Evolutionary conservation across 2,329 filamentous ascomycete genomes (phyloP), one percentile per base, ranked within the genome.

Genomic region (Colletotrichum magnum): DNA sequence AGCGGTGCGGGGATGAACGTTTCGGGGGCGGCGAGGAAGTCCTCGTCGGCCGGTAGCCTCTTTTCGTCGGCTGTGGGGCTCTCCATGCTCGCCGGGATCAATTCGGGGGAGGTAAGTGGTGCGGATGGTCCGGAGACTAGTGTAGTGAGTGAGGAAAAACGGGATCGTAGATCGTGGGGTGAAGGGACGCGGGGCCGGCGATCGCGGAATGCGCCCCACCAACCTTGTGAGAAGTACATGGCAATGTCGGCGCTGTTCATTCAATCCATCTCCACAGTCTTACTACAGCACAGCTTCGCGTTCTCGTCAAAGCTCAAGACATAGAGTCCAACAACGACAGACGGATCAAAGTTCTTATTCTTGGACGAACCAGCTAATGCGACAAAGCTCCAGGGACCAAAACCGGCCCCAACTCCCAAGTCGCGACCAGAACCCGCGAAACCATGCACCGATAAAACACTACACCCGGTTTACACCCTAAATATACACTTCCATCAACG

Each of bases 341-440:
- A 52, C 48, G 39, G 5, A 52, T 57, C 43, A 60, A 24, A 59
- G 61, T 52, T 45, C 52, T 66, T 13, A 52, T 28, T 52, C 41
- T 43, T 48, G n/a, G 48, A 57, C 32, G 24, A 66, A 32, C 41
- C 52, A 66, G 50, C 21, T 66, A 69, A 69, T 69, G 66, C 43
- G 50, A 69, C 56, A 47, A 36, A 68, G 60, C 60, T 52, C 53
- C 47, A 18, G 26, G 28, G 52, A 58, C 52, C 47, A 68, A 53
- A 36, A 10, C 32, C 53, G 26, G 48, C 59, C 28, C 65, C 60
- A 66, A 66, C 61, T 69, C 66, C 32, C 52, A 39, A 56, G 28
- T 56, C 52, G 36, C 52, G 52, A 41, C 32, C 32, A 13, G 21
- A 21, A 21, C 63, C 45, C 51, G 66, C 62, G 51, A 21, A 59